Evolutionary conservation across 164 flowering plant species (phyloP).

Genomic region (Aristolochia fimbriata): DNA sequence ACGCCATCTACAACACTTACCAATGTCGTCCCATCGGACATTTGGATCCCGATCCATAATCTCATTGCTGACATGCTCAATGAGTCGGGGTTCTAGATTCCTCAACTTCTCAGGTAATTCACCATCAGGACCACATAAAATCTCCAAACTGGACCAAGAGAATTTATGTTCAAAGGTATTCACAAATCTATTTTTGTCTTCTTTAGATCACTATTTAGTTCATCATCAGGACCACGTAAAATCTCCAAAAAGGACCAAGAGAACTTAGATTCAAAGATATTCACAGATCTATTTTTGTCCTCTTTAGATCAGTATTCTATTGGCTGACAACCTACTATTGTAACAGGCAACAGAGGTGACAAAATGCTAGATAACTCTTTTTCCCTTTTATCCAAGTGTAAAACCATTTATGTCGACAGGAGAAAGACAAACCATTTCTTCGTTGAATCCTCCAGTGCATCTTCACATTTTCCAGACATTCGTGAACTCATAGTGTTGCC

Average conservation of each 20-base stretch:
- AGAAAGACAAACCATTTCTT: slow-evolving; percentile 59
- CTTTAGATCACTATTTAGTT: slow-evolving; percentile 22
- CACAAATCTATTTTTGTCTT: not conserved
- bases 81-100: slow-evolving; percentile 91
- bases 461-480: slow-evolving; percentile 56
- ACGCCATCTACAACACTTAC: slow-evolving; percentile 25
- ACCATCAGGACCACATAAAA: slow-evolving; percentile 94
- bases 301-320: not conserved
- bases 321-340: not conserved
- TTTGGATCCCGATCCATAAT: slow-evolving; percentile 96
- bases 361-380: not conserved
- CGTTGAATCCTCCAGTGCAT: slow-evolving; percentile 73
- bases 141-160: slow-evolving; percentile 50
- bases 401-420: not conserved
- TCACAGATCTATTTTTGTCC: not conserved
- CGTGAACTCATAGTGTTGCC: slow-evolving; percentile 56
- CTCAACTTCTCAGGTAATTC: slow-evolving; percentile 95
- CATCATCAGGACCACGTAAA: slow-evolving; percentile 95
- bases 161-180: not conserved
- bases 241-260: slow-evolving; percentile 54
- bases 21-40: slow-evolving; percentile 98
- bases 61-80: slow-evolving; percentile 97
- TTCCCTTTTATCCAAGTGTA: not conserved
- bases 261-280: not conserved
- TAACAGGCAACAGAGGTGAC: not conserved